phyloP scores from a whole-genome alignment of 805 yeast genomes.

The Yamadazyma akitaensis region DNA sequence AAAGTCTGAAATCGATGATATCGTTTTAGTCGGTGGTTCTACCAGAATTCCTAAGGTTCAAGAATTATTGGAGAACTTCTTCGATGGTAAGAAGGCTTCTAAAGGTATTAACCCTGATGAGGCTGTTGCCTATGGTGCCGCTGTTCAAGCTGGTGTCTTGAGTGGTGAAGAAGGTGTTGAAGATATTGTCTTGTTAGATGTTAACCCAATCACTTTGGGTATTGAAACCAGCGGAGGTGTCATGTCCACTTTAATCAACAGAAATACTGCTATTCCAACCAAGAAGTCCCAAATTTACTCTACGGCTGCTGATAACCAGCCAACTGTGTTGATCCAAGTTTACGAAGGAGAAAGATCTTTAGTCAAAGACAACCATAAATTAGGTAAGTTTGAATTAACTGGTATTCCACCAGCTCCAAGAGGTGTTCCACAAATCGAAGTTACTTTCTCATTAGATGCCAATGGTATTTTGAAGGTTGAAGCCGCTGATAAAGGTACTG shows the following conservation, averaged over 20 bases:
- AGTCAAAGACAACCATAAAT: slow-evolving; percentile 94
- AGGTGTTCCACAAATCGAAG: slow-evolving; percentile 99
- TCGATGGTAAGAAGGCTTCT: slow-evolving; percentile 55
- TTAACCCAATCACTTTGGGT: slow-evolving; percentile 97
- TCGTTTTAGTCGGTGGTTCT: slow-evolving; percentile 49
- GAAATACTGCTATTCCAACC: slow-evolving; percentile 99
- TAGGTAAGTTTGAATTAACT: slow-evolving; percentile 98
- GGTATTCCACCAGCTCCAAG: slow-evolving; percentile 98
- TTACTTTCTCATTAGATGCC: slow-evolving; percentile 98
- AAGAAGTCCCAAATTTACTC: slow-evolving; percentile 98
- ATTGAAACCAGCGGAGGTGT: slow-evolving; percentile 99
- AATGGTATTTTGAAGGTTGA: slow-evolving; percentile 99
- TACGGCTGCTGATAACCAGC: slow-evolving; percentile 97
- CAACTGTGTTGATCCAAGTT: slow-evolving; percentile 98
- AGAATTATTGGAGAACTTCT: slow-evolving; percentile 44
- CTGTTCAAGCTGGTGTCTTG: slow-evolving; percentile 98
- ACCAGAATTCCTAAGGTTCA: slow-evolving; percentile 51
- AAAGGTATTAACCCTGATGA: slow-evolving; percentile 50
- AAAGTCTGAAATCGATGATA: slow-evolving; percentile 45
- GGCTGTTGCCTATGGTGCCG: slow-evolving; percentile 67
- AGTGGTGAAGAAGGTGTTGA: slow-evolving; percentile 96
- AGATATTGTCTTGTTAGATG: slow-evolving; percentile 93
- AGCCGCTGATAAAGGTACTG: slow-evolving; percentile 97
- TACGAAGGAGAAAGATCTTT: slow-evolving; percentile 99
- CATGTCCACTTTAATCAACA: slow-evolving; percentile 97